phyloP scores from a whole-genome alignment of 1,139 yeast species.

The Pneumocystis carinii region DNA sequence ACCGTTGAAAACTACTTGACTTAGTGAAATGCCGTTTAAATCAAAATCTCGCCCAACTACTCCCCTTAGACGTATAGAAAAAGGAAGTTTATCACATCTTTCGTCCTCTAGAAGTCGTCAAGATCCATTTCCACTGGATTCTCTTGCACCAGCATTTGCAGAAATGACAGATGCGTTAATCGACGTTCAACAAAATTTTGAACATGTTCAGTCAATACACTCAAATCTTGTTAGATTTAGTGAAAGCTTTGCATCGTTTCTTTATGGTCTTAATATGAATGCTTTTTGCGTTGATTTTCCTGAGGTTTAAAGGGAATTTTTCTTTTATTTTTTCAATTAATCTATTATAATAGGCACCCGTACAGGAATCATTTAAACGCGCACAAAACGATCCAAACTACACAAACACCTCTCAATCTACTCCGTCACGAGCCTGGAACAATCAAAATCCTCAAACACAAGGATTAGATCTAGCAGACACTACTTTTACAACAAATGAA shows the following conservation, averaged over 20 bases:
- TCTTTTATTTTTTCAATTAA: background rate
- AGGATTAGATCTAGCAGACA: conserved; percentile 1
- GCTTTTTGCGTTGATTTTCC: conserved; percentile 56
- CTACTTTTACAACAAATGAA: conserved; percentile 13
- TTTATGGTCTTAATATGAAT: conserved; percentile 49
- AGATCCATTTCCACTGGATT: conserved; percentile 17
- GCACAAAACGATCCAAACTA: background rate
- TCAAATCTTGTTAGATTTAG: conserved; percentile 39
- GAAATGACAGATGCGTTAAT: conserved; percentile 40
- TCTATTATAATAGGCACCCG: conserved; percentile 9
- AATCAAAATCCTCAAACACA: too few relatives aligned
- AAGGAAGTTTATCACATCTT: conserved; percentile 17
- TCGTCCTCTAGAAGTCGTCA: conserved; percentile 13
- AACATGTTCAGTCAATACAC: conserved; percentile 35
- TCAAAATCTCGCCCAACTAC: conserved; percentile 17
- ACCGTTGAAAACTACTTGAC: too few relatives aligned
- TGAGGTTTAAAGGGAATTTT: conserved; percentile 20
- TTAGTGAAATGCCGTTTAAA: background rate
- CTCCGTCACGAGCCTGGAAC: background rate
- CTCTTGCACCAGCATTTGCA: conserved; percentile 19
- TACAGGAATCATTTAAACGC: conserved; percentile 9
- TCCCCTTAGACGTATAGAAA: conserved; percentile 19
- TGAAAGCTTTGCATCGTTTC: conserved; percentile 48
- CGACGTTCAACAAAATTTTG: conserved; percentile 40
- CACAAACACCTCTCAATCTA: background rate